Evolutionary conservation across 2,329 filamentous ascomycete genomes (phyloP).

Genomic region (Colletotrichum sojae): DNA sequence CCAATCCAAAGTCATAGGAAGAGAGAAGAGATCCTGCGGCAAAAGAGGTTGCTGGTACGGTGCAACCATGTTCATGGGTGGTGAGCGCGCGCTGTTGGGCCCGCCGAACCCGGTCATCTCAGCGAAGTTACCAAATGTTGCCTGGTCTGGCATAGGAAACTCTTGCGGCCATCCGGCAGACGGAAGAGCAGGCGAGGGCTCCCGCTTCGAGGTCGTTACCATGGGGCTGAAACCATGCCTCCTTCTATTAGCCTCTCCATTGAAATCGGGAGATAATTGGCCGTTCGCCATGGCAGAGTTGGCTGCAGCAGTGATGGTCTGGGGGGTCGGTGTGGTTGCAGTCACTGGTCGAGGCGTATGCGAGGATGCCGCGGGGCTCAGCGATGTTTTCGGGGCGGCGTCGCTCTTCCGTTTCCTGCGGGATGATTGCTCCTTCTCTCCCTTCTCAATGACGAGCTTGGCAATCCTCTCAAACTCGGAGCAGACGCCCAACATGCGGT

Average conservation of each 20-base stretch:
- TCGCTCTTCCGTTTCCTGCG: slow-evolving; percentile 88
- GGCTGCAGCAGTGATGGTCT: slow-evolving; percentile 28
- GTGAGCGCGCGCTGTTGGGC: slow-evolving; percentile 53
- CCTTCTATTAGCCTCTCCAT: slow-evolving; percentile 39
- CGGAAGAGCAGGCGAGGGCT: slow-evolving; percentile 60
- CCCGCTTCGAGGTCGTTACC: slow-evolving; percentile 52
- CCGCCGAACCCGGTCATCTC: slow-evolving; percentile 61
- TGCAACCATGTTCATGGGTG: slow-evolving; percentile 47
- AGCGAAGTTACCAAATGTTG: slow-evolving; percentile 60
- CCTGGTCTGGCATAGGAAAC: slow-evolving; percentile 51
- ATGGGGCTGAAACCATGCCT: slow-evolving; percentile 52
- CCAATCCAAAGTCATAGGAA: slow-evolving; percentile 98
- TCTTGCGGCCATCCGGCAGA: slow-evolving; percentile 65
- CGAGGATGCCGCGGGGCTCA: slow-evolving; percentile 45
- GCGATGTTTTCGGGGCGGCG: slow-evolving; percentile 53
- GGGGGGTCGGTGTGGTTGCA: slow-evolving; percentile 49
- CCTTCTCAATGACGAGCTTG: slow-evolving; percentile 89
- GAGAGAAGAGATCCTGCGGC: slow-evolving; percentile 93
- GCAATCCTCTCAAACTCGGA: slow-evolving; percentile 98
- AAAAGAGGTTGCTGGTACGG: slow-evolving; percentile 87
- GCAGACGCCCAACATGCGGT: slow-evolving; percentile 93
- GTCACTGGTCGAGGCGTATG: slow-evolving; percentile 50
- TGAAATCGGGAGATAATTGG: slow-evolving; percentile 41
- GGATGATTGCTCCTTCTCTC: slow-evolving; percentile 85
- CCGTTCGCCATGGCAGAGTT: slow-evolving; percentile 32